These are phyloP conservation scores for Mycosphaerella arachidis DNA, from an alignment of 2,329 filamentous ascomycete genomes.

Conservation along the genomic window DNA sequence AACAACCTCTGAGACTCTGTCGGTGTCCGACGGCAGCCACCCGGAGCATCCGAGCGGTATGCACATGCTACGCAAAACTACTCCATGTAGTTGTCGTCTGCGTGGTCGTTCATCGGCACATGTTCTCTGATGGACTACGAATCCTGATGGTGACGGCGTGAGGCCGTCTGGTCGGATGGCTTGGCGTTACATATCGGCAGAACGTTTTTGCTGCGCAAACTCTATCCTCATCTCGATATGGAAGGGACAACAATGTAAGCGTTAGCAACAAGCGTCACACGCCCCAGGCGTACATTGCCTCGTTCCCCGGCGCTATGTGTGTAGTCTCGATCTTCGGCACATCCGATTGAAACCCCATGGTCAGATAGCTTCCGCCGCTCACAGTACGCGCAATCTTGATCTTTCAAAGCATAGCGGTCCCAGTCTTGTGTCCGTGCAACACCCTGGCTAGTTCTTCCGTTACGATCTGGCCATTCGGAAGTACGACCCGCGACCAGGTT, in stretches of 20 bases:
- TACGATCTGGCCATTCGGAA: too few species aligned
- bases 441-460: too few species aligned
- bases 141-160: not conserved
- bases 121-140: not conserved
- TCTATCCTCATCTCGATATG: not conserved
- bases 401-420: too few species aligned
- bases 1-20: too few species aligned
- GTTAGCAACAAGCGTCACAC: not conserved
- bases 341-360: too few species aligned
- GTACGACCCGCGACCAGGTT: too few species aligned
- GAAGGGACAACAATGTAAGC: not conserved
- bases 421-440: too few species aligned
- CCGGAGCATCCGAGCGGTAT: too few species aligned
- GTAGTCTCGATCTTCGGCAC: too few species aligned
- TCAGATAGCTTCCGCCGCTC: too few species aligned
- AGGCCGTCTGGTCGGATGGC: not conserved
- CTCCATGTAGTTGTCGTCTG: not conserved
- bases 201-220: not conserved
- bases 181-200: not conserved
- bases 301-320: not conserved
- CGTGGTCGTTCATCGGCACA: not conserved
- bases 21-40: too few species aligned
- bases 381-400: too few species aligned
- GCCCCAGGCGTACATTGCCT: not conserved
- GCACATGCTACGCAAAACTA: not conserved